Evolutionary conservation across 1,284 basidiomycete species (phyloP).

Genomic region (Fistulina hepatica): DNA sequence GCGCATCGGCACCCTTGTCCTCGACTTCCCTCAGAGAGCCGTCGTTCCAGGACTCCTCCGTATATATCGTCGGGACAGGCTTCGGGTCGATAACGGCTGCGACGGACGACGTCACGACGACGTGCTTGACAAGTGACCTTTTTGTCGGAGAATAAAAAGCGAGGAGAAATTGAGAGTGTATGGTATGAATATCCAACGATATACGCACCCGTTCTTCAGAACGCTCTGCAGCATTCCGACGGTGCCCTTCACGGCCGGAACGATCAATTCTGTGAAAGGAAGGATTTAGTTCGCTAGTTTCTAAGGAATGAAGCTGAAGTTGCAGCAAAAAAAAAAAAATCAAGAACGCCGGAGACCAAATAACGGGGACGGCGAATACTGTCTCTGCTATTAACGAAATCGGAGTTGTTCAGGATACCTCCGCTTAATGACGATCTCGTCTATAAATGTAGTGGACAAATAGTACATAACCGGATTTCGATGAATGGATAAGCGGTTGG

Average conservation of each 20-base stretch:
- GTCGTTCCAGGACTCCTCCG: constrained; percentile 57
- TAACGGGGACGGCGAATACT: too few relatives aligned
- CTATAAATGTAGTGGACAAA: too few relatives aligned
- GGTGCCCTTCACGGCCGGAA: constrained; percentile 34
- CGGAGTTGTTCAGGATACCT: too few relatives aligned
- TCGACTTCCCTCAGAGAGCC: constrained; percentile 41
- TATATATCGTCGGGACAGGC: constrained; percentile 21
- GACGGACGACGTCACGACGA: constrained; percentile 56
- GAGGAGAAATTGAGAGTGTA: background rate
- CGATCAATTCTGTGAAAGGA: constrained; percentile 31
- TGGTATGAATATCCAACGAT: background rate
- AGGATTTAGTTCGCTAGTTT: too few relatives aligned
- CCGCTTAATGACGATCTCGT: too few relatives aligned
- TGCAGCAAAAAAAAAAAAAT: too few relatives aligned
- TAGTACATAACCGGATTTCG: too few relatives aligned
- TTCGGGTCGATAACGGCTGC: constrained; percentile 16
- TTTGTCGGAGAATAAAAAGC: too few relatives aligned
- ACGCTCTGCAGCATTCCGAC: constrained; percentile 29
- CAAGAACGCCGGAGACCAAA: too few relatives aligned
- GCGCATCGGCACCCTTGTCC: constrained; percentile 38
- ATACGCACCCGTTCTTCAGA: constrained; percentile 24
- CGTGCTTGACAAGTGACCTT: constrained; percentile 37
- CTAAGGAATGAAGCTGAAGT: too few relatives aligned
- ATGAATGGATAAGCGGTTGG: too few relatives aligned
- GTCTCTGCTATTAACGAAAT: too few relatives aligned